Conservation (phyloP, 148 eudicot genomes). For the Cornus florida region DNA sequence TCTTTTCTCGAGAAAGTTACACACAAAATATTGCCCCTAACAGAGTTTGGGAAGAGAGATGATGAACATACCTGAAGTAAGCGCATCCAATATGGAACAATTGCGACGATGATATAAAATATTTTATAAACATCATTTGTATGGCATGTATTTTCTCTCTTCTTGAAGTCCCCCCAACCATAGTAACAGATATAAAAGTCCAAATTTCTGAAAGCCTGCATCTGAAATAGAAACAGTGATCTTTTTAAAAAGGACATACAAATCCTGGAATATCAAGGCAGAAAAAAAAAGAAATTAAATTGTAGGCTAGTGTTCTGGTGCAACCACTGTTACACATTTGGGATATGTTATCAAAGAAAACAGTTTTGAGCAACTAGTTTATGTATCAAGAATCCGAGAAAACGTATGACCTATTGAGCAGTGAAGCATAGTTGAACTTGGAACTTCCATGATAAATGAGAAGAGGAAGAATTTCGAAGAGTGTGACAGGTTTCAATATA, state of each 20-base stretch:
- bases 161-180: constrained; percentile 38
- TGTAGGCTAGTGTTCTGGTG: no score
- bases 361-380: background rate
- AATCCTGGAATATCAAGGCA: background rate
- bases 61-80: constrained; percentile 33
- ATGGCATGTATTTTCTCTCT: constrained; percentile 28
- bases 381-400: background rate
- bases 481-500: background rate
- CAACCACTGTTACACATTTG: no score
- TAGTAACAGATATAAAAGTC: constrained; percentile 47
- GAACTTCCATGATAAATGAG: background rate
- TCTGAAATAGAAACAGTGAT: constrained; percentile 17
- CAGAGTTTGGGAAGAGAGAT: no score
- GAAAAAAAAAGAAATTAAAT: no score
- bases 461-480: background rate
- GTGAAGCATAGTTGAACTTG: background rate
- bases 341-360: background rate
- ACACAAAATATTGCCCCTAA: no score
- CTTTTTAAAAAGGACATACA: background rate
- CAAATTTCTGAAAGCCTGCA: constrained; percentile 40
- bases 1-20: no score
- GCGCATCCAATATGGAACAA: constrained; percentile 50
- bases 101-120: constrained; percentile 35
- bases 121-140: constrained; percentile 14
- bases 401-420: background rate